Base-by-base conservation (phyloP, 108 stramenopile genomes). In the Cylindrotheca fusiformis region DNA sequence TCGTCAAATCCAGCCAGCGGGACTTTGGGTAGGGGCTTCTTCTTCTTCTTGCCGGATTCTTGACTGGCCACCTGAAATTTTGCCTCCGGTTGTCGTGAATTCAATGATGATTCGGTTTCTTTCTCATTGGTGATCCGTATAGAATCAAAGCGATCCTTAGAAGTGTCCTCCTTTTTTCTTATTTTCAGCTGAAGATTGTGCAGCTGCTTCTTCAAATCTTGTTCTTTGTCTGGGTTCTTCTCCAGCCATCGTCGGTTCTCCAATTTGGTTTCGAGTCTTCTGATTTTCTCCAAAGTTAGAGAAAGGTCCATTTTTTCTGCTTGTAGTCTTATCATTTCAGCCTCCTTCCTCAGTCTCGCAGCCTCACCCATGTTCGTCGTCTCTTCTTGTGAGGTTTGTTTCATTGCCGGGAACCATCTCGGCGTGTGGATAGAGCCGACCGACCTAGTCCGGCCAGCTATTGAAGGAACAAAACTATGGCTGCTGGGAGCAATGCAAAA, bases 261-360 rank as follows among this genome's bases (percentile, higher is more conserved):
- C 22, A 83, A 52, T 60, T 81, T 68, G 1, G 23, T 31, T 32
- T 78, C 77, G 17, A 86, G 60, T 32, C 53, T 58, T 20, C 49
- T 47, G 44, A 86, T 86, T 61, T 86, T 86, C 29, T 81, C 63
- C 29, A 86, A 49, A 1, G 72, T 77, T 20, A 86, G 62, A 28
- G 59, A 54, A 10, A 67, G 68, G 27, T 76, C 67, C 46, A 69
- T 60, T 52, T 73, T 58, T 41, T 83, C 85, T 14, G 85, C 85
- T 52, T 86, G 79, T 33, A 83, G 31, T 45, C 85, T 66, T 49
- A 80, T 66, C 21, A 68, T 62, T 32, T 63, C 75, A 1, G 85
- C 85, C 45, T 74, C 75, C 29, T 68, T 67, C 50, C 69, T 63
- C 19, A 86, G 48, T 41, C 58, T 30, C 48, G 74, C 67, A 19